phyloP scores from a whole-genome alignment of 352 stramenopile species.

The Globisporangium polare region DNA sequence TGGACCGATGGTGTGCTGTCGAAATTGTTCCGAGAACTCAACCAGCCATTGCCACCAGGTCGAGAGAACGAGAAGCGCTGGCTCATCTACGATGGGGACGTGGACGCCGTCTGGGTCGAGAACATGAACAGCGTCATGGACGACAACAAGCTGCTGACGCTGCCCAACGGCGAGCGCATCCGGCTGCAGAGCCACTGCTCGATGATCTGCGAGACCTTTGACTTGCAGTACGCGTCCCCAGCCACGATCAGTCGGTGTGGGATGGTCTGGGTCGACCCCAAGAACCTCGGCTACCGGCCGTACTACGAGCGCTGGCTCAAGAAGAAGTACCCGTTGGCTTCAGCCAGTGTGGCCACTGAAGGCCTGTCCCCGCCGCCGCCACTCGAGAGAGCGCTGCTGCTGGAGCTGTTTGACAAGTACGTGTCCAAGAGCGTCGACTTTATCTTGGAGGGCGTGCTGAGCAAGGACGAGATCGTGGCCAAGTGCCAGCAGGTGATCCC shows the following conservation, averaged over 20 bases:
- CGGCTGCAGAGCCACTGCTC: constrained; percentile 89
- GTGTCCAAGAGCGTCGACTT: constrained; percentile 90
- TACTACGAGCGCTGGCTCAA: constrained; percentile 95
- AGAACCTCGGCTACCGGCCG: constrained; percentile 93
- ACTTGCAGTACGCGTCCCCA: constrained; percentile 94
- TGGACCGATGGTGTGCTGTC: constrained; percentile 95
- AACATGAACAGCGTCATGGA: constrained; percentile 99
- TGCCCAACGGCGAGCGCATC: constrained; percentile 95
- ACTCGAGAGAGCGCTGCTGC: constrained; percentile 48
- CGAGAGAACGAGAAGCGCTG: constrained; percentile 93
- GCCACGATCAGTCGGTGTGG: constrained; percentile 94
- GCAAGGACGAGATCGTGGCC: constrained; percentile 86
- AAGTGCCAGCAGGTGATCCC: constrained; percentile 92
- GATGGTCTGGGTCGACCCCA: constrained; percentile 97
- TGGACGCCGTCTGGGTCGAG: constrained; percentile 96
- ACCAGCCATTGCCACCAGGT: constrained; percentile 86
- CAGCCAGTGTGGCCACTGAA: constrained; percentile 6
- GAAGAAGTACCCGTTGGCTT: constrained; percentile 69
- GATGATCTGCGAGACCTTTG: constrained; percentile 96
- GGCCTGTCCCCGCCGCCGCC: constrained; percentile 22
- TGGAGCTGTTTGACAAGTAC: constrained; percentile 94
- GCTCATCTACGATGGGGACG: constrained; percentile 95
- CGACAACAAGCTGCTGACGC: constrained; percentile 94
- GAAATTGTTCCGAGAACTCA: constrained; percentile 93
- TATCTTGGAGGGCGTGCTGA: constrained; percentile 88